These are phyloP conservation scores for Tuctoria greenei DNA, from an alignment of 176 grass and related monocot genomes.

Conservation along the genomic window DNA sequence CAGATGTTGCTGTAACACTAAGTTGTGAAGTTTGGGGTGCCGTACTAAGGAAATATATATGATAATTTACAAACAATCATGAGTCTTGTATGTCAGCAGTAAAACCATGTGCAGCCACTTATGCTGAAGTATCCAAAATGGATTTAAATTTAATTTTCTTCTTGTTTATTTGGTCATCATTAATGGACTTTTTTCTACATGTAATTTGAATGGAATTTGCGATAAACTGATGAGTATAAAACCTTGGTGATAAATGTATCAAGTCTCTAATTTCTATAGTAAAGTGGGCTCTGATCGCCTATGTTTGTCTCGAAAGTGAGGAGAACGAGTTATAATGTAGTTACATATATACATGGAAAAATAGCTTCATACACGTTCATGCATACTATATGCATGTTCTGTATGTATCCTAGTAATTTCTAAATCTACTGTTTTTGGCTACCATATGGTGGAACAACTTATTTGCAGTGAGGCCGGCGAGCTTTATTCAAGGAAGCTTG, in stretches of 20 bases:
- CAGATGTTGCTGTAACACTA: conserved; percentile 12
- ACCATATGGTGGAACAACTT: conserved; percentile 32
- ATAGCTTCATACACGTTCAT: neutral
- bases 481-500: conserved; percentile 91
- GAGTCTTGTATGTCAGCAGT: conserved; percentile 3
- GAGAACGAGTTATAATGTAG: neutral
- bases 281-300: neutral
- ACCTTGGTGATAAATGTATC: neutral
- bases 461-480: conserved; percentile 67
- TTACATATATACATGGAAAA: neutral
- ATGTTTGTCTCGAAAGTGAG: neutral
- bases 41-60: neutral
- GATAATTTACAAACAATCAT: neutral
- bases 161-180: neutral
- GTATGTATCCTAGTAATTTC: neutral
- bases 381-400: neutral
- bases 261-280: neutral
- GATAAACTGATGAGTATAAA: neutral
- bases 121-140: neutral
- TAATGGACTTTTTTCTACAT: neutral
- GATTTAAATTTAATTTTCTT: neutral
- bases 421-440: neutral
- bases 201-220: neutral
- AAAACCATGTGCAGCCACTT: neutral
- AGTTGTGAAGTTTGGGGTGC: conserved; percentile 18